Percentiles rank a stretch among this genome's conserved stretches.
Conservation (phyloP, 2,329 filamentous ascomycete genomes). For the Colletotrichum viniferum region DNA sequence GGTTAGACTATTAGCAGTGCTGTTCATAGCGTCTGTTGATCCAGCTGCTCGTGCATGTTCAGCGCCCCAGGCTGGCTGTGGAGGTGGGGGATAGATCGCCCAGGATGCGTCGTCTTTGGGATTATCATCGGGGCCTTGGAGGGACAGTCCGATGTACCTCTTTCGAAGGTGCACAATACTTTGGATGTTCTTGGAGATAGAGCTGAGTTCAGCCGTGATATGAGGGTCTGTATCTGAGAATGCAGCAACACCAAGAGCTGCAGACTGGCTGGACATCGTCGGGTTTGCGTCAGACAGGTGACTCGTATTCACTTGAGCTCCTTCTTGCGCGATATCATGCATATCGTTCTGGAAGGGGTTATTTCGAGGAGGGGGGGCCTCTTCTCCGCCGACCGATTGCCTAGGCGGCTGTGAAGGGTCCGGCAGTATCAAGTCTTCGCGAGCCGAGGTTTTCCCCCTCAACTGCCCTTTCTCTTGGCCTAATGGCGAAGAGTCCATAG, state of each 20-base stretch:
- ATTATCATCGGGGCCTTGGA: constrained; percentile 83
- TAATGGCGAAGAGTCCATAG: constrained; percentile 26
- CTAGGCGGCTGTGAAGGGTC: neutral
- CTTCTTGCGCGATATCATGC: neutral
- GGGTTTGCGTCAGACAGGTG: neutral
- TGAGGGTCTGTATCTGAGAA: constrained; percentile 76
- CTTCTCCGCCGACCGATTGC: neutral
- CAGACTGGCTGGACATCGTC: constrained; percentile 34
- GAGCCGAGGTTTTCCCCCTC: neutral
- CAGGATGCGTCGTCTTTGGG: constrained; percentile 84
- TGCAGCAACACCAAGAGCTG: constrained; percentile 69
- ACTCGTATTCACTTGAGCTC: neutral
- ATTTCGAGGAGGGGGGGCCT: neutral
- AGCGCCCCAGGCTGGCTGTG: constrained; percentile 80
- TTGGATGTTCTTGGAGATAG: constrained; percentile 90
- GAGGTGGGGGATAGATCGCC: constrained; percentile 90
- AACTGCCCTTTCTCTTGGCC: neutral
- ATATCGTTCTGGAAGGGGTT: neutral
- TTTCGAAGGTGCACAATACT: constrained; percentile 85
- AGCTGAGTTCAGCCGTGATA: constrained; percentile 81
- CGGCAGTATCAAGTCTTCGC: constrained; percentile 3
- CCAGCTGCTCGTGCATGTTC: constrained; percentile 26
- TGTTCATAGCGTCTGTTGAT: constrained; percentile 36
- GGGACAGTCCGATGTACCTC: constrained; percentile 85
- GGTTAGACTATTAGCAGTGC: constrained; percentile 47